These are phyloP conservation scores for Cymbidium sinense DNA, from an alignment of 106 monocot genomes.

Conservation along the genomic window DNA sequence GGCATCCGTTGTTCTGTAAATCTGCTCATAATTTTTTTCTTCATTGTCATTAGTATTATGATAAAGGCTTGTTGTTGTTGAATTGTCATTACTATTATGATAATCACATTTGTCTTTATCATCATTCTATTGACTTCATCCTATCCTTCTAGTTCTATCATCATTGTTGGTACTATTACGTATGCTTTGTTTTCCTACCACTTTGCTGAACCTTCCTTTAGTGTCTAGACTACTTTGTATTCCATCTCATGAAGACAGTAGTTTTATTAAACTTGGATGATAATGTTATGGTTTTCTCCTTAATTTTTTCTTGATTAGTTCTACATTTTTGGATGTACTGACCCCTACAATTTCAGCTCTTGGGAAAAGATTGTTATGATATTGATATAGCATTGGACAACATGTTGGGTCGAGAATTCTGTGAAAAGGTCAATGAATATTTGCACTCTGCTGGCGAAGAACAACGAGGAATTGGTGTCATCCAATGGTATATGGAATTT, in stretches of 20 bases:
- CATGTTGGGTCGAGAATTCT: slow-evolving; percentile 82
- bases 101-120: neutral
- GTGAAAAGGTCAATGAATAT: slow-evolving; percentile 79
- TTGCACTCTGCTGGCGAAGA: slow-evolving; percentile 50
- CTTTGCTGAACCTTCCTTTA: neutral
- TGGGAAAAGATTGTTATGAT: slow-evolving; percentile 81
- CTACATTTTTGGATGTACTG: neutral
- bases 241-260: neutral
- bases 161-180: neutral
- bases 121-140: neutral
- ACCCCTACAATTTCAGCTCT: slow-evolving; percentile 31
- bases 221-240: neutral
- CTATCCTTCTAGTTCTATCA: neutral
- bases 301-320: neutral
- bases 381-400: slow-evolving; percentile 95
- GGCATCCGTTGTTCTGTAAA: neutral
- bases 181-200: neutral
- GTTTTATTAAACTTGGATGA: neutral
- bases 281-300: neutral
- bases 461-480: slow-evolving; percentile 61
- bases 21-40: neutral
- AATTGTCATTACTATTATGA: neutral
- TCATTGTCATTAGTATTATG: neutral
- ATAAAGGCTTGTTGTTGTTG: too few relatives aligned
- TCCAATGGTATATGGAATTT: slow-evolving; percentile 47